These are phyloP conservation scores for Scytalidium sp. DNA, from an alignment of 2,329 filamentous ascomycete species.

Conservation along the genomic window DNA sequence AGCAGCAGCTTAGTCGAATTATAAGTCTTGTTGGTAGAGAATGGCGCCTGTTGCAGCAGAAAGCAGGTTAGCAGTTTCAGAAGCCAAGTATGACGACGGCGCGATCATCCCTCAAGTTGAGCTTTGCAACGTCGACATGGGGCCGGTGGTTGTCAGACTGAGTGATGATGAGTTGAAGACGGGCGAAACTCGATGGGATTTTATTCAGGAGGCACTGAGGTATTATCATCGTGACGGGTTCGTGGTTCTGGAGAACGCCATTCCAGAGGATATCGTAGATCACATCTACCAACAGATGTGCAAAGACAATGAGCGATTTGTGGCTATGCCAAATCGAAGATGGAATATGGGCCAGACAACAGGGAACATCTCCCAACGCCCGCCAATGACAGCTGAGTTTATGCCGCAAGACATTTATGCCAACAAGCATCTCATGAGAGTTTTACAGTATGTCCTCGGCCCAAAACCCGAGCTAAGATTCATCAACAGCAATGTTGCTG, in stretches of 20 bases:
- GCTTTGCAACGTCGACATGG: background rate
- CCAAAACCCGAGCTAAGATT: conserved; percentile 21
- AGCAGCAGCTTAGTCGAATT: background rate
- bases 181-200: background rate
- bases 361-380: conserved; percentile 38
- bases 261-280: conserved; percentile 21
- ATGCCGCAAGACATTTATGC: conserved; percentile 24
- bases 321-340: conserved; percentile 8
- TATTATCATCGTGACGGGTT: conserved; percentile 45
- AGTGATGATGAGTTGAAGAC: background rate
- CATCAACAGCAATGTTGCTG: conserved; percentile 15
- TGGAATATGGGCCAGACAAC: conserved; percentile 42
- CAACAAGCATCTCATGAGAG: conserved; percentile 13
- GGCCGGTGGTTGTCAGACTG: background rate
- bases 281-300: background rate
- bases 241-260: conserved; percentile 50
- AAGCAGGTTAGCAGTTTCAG: background rate
- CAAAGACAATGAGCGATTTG: background rate
- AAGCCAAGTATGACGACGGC: background rate
- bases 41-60: background rate
- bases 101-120: background rate
- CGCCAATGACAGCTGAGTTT: conserved; percentile 29
- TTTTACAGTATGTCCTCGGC: conserved; percentile 18
- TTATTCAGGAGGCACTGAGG: background rate
- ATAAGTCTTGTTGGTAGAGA: background rate